phyloP scores from a whole-genome alignment of 331 rosid species.

The Quercus phellos region DNA sequence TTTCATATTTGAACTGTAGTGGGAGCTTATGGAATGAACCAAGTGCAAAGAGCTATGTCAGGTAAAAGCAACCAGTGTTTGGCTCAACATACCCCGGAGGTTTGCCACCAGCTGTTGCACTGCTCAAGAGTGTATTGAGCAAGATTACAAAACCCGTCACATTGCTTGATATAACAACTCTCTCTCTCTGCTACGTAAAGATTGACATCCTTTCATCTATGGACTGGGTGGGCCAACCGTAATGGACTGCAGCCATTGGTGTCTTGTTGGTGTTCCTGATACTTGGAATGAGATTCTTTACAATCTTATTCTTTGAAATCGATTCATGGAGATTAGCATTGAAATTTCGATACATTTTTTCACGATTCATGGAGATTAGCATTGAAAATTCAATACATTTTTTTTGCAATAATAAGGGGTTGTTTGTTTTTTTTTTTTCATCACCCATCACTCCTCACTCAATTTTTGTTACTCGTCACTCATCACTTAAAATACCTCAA shows the following conservation, averaged over 20 bases:
- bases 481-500: too few relatives aligned
- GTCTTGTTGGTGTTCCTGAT: slow-evolving; percentile 88
- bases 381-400: neutral
- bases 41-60: slow-evolving; percentile 46
- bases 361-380: too few relatives aligned
- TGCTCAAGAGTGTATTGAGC: slow-evolving; percentile 49
- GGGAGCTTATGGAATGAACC: slow-evolving; percentile 82
- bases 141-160: slow-evolving; percentile 56
- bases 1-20: slow-evolving; percentile 24
- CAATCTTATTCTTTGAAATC: slow-evolving; percentile 42
- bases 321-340: neutral
- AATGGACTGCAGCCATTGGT: slow-evolving; percentile 93
- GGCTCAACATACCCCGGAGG: slow-evolving; percentile 73
- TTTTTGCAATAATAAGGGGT: too few relatives aligned
- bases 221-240: slow-evolving; percentile 46
- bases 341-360: neutral
- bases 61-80: slow-evolving; percentile 44
- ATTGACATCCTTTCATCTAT: slow-evolving; percentile 81
- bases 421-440: too few relatives aligned
- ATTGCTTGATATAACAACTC: slow-evolving; percentile 62
- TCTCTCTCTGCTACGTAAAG: slow-evolving; percentile 74
- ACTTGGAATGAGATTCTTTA: slow-evolving; percentile 81
- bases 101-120: slow-evolving; percentile 54
- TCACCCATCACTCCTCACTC: too few relatives aligned
- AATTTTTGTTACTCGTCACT: too few relatives aligned